Evolutionary conservation across 352 stramenopile species (phyloP).

Genomic region (Phytophthora macrochlamydospora): DNA sequence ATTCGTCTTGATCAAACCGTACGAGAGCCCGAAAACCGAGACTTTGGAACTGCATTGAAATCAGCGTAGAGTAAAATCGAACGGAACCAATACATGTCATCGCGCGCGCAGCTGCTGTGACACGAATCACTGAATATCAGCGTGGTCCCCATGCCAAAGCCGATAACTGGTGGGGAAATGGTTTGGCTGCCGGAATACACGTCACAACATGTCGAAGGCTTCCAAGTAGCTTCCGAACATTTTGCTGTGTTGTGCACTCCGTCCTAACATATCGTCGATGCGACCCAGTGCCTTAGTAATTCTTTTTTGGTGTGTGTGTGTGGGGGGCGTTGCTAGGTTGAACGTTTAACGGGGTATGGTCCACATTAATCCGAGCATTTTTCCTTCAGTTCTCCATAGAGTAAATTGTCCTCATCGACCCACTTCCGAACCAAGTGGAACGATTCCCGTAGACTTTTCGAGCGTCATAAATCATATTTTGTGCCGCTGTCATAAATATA

Average conservation of each 20-base stretch:
- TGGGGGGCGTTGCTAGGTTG: background rate
- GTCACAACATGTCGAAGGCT: constrained; percentile 9
- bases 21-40: constrained; percentile 5
- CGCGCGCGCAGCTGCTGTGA: background rate
- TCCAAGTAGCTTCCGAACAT: constrained; percentile 6
- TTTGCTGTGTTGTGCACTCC: background rate
- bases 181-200: constrained; percentile 3
- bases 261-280: background rate
- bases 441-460: too few species aligned
- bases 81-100: constrained; percentile 8
- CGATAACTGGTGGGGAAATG: constrained; percentile 8
- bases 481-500: too few species aligned
- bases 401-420: background rate
- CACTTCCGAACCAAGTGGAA: background rate
- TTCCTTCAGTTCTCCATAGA: constrained; percentile 3
- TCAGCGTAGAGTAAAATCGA: background rate
- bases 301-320: background rate
- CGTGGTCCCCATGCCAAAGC: background rate
- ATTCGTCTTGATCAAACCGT: constrained; percentile 4
- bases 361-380: constrained; percentile 13
- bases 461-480: too few species aligned
- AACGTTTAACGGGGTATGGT: constrained; percentile 7
- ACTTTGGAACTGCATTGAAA: constrained; percentile 2
- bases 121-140: background rate
- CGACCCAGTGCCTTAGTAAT: constrained; percentile 1